Conservation (phyloP, 2,329 filamentous ascomycete genomes). For the Talaromyces sp. region DNA sequence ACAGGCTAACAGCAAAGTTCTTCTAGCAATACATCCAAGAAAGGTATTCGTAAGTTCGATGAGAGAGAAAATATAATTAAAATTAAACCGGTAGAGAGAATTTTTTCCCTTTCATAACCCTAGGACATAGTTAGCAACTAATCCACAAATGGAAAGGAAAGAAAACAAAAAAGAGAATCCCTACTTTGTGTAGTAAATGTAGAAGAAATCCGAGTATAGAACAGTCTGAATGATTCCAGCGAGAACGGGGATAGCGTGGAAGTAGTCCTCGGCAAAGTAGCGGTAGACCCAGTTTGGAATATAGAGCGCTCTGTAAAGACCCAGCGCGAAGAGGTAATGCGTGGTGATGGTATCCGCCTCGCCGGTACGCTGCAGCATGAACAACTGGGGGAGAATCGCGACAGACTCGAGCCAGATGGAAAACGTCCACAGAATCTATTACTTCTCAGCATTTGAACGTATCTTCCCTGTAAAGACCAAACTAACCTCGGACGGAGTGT, state of each 20-base stretch:
- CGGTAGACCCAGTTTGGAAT: constrained; percentile 98
- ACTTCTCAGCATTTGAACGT: constrained; percentile 2
- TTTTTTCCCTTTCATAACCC: constrained; percentile 78
- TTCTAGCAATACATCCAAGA: not conserved
- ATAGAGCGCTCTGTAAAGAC: constrained; percentile 86
- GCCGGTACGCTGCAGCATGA: constrained; percentile 95
- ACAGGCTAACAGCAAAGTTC: not conserved
- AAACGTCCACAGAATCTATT: constrained; percentile 88
- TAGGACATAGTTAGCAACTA: constrained; percentile 15
- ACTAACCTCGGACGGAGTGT: constrained; percentile 62
- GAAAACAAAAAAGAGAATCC: constrained; percentile 21
- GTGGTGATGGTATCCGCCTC: constrained; percentile 99
- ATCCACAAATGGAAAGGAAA: not conserved
- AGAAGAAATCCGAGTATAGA: constrained; percentile 98
- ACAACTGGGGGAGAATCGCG: constrained; percentile 92
- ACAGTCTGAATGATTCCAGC: constrained; percentile 91
- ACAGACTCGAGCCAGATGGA: constrained; percentile 98
- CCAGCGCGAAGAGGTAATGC: constrained; percentile 92
- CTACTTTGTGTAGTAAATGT: constrained; percentile 96
- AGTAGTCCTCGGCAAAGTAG: constrained; percentile 73
- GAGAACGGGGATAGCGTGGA: constrained; percentile 80
- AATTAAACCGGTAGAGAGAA: constrained; percentile 75
- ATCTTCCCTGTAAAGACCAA: not conserved
- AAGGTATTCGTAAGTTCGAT: not conserved
- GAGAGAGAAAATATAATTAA: not conserved